These are phyloP conservation scores for Gossypium aridum DNA, from an alignment of 441 rosid genomes.

Conservation along the genomic window DNA sequence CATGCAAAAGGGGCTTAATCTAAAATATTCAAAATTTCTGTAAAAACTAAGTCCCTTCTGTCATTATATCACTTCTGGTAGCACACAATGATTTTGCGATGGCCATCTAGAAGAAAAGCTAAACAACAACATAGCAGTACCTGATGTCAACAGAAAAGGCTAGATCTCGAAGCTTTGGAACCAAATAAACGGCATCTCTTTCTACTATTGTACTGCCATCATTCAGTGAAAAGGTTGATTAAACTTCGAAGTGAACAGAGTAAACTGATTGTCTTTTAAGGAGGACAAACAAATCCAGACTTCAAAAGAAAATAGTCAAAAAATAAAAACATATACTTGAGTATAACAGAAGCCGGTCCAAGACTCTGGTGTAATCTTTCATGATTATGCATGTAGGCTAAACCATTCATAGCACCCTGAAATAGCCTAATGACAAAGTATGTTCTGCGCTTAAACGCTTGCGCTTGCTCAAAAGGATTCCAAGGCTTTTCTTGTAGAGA, in stretches of 20 bases:
- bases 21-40: neutral
- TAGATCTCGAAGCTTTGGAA: conserved; percentile 84
- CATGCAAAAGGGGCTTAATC: neutral
- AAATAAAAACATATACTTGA: conserved; percentile 51
- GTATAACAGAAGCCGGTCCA: conserved; percentile 86
- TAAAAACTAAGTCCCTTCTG: neutral
- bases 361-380: conserved; percentile 96
- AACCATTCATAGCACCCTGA: conserved; percentile 72
- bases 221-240: conserved; percentile 8
- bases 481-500: conserved; percentile 36
- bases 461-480: conserved; percentile 57
- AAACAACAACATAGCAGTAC: conserved; percentile 27
- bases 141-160: conserved; percentile 88
- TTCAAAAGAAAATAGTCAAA: conserved; percentile 12
- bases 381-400: conserved; percentile 75
- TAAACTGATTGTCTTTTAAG: neutral
- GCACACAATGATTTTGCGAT: neutral
- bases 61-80: neutral
- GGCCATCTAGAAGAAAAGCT: conserved; percentile 2
- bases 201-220: conserved; percentile 61
- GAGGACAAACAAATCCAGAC: neutral
- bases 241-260: neutral
- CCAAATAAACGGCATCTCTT: conserved; percentile 67
- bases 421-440: conserved; percentile 53
- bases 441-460: conserved; percentile 48